A percentile compares a stretch with the other conserved stretches of the same genome.
Conservation (phyloP, 2,329 filamentous ascomycete genomes). For the Gremmenia infestans region DNA sequence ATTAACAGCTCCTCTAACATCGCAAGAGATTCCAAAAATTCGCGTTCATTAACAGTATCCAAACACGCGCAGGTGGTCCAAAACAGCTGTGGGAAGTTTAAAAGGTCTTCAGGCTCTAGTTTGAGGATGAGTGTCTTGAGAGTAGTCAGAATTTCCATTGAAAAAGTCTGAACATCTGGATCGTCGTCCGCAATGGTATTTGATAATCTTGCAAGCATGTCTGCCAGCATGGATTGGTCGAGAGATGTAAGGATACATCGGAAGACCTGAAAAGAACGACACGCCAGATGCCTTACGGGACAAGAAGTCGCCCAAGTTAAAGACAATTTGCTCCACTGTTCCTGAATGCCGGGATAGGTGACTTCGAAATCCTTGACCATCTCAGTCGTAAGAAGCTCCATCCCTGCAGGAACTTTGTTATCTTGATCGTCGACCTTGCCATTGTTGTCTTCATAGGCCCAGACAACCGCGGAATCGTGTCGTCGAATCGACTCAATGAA, state of each 20-base stretch:
- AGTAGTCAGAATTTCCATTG: slow-evolving; percentile 95
- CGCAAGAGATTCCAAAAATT: slow-evolving; percentile 84
- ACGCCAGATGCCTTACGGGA: slow-evolving; percentile 89
- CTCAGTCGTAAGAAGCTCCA: slow-evolving; percentile 77
- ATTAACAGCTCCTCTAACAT: slow-evolving; percentile 85
- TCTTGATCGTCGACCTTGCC: slow-evolving; percentile 68
- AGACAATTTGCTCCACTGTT: slow-evolving; percentile 85
- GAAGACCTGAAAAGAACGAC: slow-evolving; percentile 96
- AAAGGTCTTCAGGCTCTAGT: slow-evolving; percentile 69
- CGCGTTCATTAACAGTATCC: slow-evolving; percentile 92
- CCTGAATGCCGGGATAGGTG: slow-evolving; percentile 79
- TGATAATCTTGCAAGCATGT: slow-evolving; percentile 91
- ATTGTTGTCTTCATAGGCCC: slow-evolving; percentile 91
- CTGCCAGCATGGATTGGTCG: slow-evolving; percentile 89
- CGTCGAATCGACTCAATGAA: slow-evolving; percentile 82
- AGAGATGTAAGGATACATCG: slow-evolving; percentile 86
- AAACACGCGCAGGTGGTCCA: slow-evolving; percentile 97
- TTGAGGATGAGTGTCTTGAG: slow-evolving; percentile 87
- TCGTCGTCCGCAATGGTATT: slow-evolving; percentile 97
- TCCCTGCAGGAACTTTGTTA: slow-evolving; percentile 78
- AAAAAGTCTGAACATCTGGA: slow-evolving; percentile 90
- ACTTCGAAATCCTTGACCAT: slow-evolving; percentile 82
- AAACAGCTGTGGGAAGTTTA: slow-evolving; percentile 92
- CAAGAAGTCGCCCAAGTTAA: slow-evolving; percentile 96
- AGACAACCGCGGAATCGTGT: slow-evolving; percentile 79